These are phyloP conservation scores for Papiliotrema nemorosa DNA, from an alignment of 1,284 basidiomycete species.

Conservation along the genomic window DNA sequence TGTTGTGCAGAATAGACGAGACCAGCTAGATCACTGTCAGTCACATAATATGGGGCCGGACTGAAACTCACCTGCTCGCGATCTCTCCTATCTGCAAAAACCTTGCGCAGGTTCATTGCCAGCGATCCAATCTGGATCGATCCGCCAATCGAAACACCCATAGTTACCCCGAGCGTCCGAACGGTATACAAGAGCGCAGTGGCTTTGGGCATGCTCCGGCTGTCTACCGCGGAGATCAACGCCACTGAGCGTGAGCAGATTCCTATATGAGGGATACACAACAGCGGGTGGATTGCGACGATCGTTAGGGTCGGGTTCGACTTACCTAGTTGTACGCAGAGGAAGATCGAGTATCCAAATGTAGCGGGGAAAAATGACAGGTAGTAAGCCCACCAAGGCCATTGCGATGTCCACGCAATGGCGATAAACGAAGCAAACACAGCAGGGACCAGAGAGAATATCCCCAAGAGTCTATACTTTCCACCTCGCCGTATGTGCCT, in stretches of 20 bases:
- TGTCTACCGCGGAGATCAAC: constrained; percentile 42
- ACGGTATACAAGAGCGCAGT: constrained; percentile 48
- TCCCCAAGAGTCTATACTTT: constrained; percentile 35
- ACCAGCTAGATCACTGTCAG: not conserved
- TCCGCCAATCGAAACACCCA: constrained; percentile 43
- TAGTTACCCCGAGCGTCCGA: constrained; percentile 43
- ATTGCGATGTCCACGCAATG: constrained; percentile 33
- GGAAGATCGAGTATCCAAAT: constrained; percentile 46
- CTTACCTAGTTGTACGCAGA: constrained; percentile 41
- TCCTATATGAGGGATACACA: not conserved
- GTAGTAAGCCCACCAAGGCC: constrained; percentile 42
- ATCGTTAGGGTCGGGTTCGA: no score
- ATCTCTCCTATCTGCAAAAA: constrained; percentile 11
- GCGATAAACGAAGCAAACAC: constrained; percentile 32
- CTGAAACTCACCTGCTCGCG: not conserved
- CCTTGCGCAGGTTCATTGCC: constrained; percentile 15
- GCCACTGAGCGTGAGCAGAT: constrained; percentile 28
- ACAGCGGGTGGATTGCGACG: not conserved
- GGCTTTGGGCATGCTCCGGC: constrained; percentile 46
- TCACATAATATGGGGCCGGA: not conserved
- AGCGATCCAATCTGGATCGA: constrained; percentile 43
- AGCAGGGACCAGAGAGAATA: constrained; percentile 33
- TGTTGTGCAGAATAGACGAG: constrained; percentile 46
- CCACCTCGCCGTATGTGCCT: constrained; percentile 45
- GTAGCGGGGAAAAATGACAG: constrained; percentile 40